Percentiles rank a stretch among this genome's conserved stretches.
These are phyloP conservation scores for Selaginella tamariscina DNA, from an alignment of 75 land plant species.

Conservation along the genomic window DNA sequence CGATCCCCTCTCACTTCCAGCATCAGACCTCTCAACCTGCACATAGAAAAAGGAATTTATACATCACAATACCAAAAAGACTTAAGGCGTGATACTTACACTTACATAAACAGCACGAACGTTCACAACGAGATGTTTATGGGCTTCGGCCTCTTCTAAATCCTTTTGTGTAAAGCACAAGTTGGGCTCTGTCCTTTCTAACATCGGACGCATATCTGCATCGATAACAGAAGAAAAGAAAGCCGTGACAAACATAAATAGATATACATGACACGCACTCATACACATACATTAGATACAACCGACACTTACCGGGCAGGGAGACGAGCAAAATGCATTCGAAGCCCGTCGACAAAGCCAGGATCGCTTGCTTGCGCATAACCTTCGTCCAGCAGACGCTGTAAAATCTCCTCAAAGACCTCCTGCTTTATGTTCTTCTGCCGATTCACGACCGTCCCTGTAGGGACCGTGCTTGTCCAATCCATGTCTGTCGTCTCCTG, in stretches of 20 bases:
- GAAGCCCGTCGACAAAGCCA: constrained; percentile 2
- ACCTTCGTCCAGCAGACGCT: constrained; percentile 5
- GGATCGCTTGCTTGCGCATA: background rate
- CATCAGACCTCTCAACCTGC: background rate
- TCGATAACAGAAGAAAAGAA: background rate
- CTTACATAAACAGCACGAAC: background rate
- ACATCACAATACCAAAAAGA: background rate
- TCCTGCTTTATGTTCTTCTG: background rate
- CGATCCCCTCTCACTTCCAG: too few relatives aligned
- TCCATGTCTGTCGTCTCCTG: background rate
- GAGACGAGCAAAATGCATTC: constrained; percentile 1
- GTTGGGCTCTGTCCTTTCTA: background rate
- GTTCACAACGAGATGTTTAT: background rate
- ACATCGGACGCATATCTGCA: background rate
- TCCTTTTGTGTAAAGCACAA: background rate
- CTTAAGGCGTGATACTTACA: background rate
- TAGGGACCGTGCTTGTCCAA: background rate
- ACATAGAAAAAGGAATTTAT: background rate
- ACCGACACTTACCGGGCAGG: constrained; percentile 7
- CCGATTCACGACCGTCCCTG: too few relatives aligned
- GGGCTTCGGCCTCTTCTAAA: background rate
- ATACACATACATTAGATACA: background rate
- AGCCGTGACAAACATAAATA: background rate
- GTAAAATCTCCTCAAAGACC: constrained; percentile 2
- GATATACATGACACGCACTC: background rate